A percentile compares a stretch with the other conserved stretches of the same genome.
Evolutionary conservation across 2,329 filamentous ascomycete genomes (phyloP).

Genomic region (Meredithiella fracta): DNA sequence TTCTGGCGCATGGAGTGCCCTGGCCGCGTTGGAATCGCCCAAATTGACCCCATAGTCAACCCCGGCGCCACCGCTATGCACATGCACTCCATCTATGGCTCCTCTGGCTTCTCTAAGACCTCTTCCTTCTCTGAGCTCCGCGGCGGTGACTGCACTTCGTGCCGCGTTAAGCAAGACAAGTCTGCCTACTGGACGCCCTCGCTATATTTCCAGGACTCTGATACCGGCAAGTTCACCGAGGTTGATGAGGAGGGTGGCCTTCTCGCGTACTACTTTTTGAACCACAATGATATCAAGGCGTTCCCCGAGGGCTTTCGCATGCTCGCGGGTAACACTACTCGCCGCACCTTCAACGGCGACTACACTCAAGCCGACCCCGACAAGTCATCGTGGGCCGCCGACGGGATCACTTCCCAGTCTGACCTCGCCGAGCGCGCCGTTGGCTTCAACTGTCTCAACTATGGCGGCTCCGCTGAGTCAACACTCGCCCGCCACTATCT

Average conservation of each 20-base stretch:
- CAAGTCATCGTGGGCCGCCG: slow-evolving; percentile 52
- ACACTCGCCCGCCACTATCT: slow-evolving; percentile 69
- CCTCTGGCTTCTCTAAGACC: slow-evolving; percentile 24
- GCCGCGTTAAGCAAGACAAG: slow-evolving; percentile 61
- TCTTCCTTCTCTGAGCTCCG: slow-evolving; percentile 41
- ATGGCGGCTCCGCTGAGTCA: slow-evolving; percentile 45
- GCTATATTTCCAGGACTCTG: slow-evolving; percentile 55
- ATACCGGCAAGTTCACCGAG: slow-evolving; percentile 48
- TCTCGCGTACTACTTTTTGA: slow-evolving; percentile 78
- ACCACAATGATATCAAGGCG: slow-evolving; percentile 45
- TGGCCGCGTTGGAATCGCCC: slow-evolving; percentile 48
- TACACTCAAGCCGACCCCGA: slow-evolving; percentile 45
- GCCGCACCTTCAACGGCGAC: slow-evolving; percentile 54
- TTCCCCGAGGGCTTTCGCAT: slow-evolving; percentile 69
- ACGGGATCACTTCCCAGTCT: slow-evolving; percentile 47
- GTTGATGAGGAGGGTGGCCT: slow-evolving; percentile 67
- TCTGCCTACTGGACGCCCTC: slow-evolving; percentile 78
- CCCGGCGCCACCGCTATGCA: slow-evolving; percentile 45
- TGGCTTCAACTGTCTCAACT: slow-evolving; percentile 93
- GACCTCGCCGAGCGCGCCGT: slow-evolving; percentile 64
- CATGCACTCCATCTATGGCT: slow-evolving; percentile 60
- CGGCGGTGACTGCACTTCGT: slow-evolving; percentile 58
- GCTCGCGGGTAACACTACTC: slow-evolving; percentile 56
- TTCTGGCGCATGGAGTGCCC: slow-evolving; percentile 89
- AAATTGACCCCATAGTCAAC: slow-evolving; percentile 62